phyloP scores from a whole-genome alignment of 345 rosid species.

The Chamaenerion angustifolium region DNA sequence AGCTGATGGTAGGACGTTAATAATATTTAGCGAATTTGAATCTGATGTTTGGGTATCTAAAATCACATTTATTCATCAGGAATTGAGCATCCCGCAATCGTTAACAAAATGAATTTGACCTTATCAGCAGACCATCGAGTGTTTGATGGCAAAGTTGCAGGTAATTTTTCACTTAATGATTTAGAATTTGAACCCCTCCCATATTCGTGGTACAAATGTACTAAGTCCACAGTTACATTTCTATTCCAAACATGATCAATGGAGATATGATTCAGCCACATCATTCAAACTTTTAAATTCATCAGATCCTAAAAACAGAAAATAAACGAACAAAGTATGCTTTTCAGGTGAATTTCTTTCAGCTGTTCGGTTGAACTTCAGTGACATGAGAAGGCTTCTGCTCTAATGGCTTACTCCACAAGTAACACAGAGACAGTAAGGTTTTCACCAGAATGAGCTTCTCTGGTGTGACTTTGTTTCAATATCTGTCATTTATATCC shows the following conservation, averaged over 20 bases:
- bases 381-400: constrained; percentile 64
- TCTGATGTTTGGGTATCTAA: not conserved
- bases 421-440: too few species aligned
- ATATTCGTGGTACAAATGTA: too few species aligned
- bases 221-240: too few species aligned
- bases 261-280: not conserved
- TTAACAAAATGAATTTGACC: constrained; percentile 73
- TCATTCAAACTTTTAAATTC: not conserved
- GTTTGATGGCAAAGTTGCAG: constrained; percentile 89
- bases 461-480: too few species aligned
- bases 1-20: constrained; percentile 44
- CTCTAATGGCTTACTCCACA: constrained; percentile 20
- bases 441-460: too few species aligned
- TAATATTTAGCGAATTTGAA: not conserved
- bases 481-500: too few species aligned
- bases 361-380: constrained; percentile 56
- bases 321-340: not conserved
- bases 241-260: not conserved
- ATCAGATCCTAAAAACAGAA: not conserved
- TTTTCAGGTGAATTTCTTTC: constrained; percentile 71
- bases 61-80: constrained; percentile 25
- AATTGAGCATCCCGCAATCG: constrained; percentile 46
- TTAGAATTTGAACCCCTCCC: not conserved
- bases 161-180: constrained; percentile 18
- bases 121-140: constrained; percentile 93